A percentile compares a stretch with the other conserved stretches of the same genome.
Evolutionary conservation across 345 rosid species (phyloP).

Genomic region (Cardamine occulta): DNA sequence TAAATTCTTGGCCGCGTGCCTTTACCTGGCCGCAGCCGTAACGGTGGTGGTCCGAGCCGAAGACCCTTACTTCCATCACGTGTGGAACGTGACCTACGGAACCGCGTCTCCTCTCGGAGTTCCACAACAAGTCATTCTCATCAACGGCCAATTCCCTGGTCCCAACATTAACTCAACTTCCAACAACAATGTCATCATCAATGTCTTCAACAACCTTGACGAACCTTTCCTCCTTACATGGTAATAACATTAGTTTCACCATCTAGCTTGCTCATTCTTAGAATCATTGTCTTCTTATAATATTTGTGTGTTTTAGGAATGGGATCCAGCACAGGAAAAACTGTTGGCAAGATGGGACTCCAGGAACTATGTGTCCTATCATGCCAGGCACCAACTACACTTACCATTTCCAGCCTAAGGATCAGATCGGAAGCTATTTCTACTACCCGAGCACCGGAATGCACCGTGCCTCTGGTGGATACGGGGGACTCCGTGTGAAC

Average conservation of each 20-base stretch:
- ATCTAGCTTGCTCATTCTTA: background rate
- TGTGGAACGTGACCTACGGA: conserved; percentile 84
- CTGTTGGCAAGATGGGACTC: conserved; percentile 78
- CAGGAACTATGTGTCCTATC: conserved; percentile 79
- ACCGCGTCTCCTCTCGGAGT: conserved; percentile 71
- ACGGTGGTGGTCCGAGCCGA: conserved; percentile 53
- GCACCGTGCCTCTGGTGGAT: conserved; percentile 67
- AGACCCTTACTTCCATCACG: conserved; percentile 70
- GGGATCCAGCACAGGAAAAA: conserved; percentile 89
- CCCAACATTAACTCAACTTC: conserved; percentile 78
- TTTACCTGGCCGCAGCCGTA: conserved; percentile 48
- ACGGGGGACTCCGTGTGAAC: conserved; percentile 69
- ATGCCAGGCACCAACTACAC: conserved; percentile 71
- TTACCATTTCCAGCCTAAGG: conserved; percentile 86
- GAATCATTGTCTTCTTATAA: background rate
- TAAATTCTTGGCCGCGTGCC: conserved; percentile 40
- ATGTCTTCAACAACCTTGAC: conserved; percentile 78
- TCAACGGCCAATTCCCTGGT: conserved; percentile 78
- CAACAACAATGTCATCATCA: conserved; percentile 73
- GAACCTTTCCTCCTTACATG: conserved; percentile 80
- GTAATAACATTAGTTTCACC: conserved; percentile 29
- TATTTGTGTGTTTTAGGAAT: conserved; percentile 45
- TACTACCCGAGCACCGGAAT: conserved; percentile 59
- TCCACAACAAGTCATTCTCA: conserved; percentile 77
- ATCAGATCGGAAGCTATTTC: conserved; percentile 81